Evolutionary conservation across 495 filamentous ascomycete species (phyloP), one percentile per base, ranked within the genome.

Genomic region (Lasiosphaeria ovina): DNA sequence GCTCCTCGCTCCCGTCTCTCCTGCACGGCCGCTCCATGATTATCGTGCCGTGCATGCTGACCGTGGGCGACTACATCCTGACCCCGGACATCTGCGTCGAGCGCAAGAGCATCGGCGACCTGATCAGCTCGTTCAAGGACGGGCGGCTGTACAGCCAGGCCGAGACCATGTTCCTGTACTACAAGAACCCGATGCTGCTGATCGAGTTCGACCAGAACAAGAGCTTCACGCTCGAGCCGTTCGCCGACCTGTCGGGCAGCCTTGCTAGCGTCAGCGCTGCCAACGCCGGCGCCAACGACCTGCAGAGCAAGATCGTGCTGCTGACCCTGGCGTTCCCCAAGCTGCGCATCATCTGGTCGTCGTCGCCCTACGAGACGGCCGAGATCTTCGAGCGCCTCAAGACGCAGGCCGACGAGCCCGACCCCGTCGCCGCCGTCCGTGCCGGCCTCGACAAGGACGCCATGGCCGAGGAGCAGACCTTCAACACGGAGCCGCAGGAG

Each of bases 201-300:
- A 97, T 98, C 65, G 94, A 98, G 70, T 98, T 98, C 74, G 93
- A 98, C 73, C 90, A 96, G 69, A 92, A 96, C 76, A 97, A 96
- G 69, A 91, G 89, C 24, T 98, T 98, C 73, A 98, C 91, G 9
- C 88, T 98, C 14, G 94, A 98, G 73, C 90, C 91, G 0, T 96
- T 96, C 69, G 88, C 90, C 10, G 90, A 91, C 58, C 79, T 91
- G 3, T 89, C 88, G 34, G 85, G 85, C n/a, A 85, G 83, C 44
- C 68, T 86, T 31, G 81, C 83, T 17, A 82, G 83, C 64, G 66
- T 79, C 35, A 73, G 72, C 59, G 71, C 77, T 7, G 77, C 83
- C 51, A 79, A 81, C 56, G 79, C 83, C 24, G 76, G 81, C 10
- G 74, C 76, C 10, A 79, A 83, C 60, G 93, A 97, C 68, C 79